Evolutionary conservation across 2,329 filamentous ascomycete species (phyloP).

Genomic region (Pseudocercospora crystallina): DNA sequence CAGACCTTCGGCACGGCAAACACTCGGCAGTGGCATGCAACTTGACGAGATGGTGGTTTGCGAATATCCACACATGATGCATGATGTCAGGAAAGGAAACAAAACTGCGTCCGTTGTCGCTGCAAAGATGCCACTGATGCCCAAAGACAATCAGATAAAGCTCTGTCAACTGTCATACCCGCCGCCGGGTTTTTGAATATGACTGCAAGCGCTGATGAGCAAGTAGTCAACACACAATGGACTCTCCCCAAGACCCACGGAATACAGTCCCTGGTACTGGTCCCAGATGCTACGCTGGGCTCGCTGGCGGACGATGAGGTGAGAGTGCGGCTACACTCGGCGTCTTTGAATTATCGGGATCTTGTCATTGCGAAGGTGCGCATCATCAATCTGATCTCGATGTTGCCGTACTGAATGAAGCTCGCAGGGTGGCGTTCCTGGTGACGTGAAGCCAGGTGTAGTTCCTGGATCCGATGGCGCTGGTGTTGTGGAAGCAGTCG

Average conservation of each 20-base stretch:
- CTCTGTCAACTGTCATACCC: too few relatives aligned
- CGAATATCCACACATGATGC: too few relatives aligned
- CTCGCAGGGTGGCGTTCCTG: conserved; percentile 12
- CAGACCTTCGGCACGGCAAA: too few relatives aligned
- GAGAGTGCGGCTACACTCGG: conserved; percentile 35
- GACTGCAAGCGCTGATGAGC: not conserved
- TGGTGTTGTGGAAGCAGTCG: conserved; percentile 54
- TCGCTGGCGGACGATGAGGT: conserved; percentile 21
- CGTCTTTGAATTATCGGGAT: conserved; percentile 46
- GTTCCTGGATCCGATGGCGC: conserved; percentile 25
- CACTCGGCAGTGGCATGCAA: too few relatives aligned
- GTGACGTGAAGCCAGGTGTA: conserved; percentile 4
- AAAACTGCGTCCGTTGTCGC: too few relatives aligned
- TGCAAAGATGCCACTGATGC: too few relatives aligned
- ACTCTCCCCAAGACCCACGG: conserved; percentile 14
- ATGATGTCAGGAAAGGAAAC: too few relatives aligned
- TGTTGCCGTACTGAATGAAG: not conserved
- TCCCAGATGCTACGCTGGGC: conserved; percentile 18
- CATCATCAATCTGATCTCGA: not conserved
- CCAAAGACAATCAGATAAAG: too few relatives aligned
- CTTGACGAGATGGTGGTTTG: too few relatives aligned
- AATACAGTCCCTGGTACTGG: conserved; percentile 17
- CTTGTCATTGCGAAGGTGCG: conserved; percentile 41
- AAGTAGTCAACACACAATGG: conserved; percentile 1
- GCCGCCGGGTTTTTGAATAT: not conserved